Evolutionary conservation across 164 flowering plant species (phyloP).

Genomic region (Houttuynia cordata): DNA sequence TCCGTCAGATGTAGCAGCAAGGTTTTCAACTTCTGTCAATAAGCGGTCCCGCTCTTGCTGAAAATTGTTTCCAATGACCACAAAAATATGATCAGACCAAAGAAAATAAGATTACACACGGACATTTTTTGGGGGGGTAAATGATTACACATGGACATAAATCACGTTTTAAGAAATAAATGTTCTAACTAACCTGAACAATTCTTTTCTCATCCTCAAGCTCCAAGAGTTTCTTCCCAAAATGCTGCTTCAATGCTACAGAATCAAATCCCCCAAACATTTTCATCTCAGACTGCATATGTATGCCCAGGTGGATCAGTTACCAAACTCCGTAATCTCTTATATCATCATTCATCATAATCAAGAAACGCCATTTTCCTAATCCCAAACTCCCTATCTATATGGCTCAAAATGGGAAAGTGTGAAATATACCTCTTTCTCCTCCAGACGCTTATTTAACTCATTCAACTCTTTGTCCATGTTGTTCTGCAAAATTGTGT

Average conservation of each 20-base stretch:
- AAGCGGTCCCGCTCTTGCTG: constrained; percentile 90
- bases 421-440: constrained; percentile 59
- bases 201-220: constrained; percentile 87
- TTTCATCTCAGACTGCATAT: constrained; percentile 91
- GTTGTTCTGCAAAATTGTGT: constrained; percentile 62
- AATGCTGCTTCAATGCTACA: constrained; percentile 88
- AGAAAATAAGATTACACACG: too few relatives aligned
- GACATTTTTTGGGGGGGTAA: too few relatives aligned
- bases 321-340: not conserved
- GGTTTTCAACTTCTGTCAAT: constrained; percentile 77
- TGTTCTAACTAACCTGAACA: constrained; percentile 53
- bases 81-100: too few relatives aligned
- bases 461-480: constrained; percentile 94
- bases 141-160: too few relatives aligned
- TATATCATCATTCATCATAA: too few relatives aligned
- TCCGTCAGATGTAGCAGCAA: constrained; percentile 72
- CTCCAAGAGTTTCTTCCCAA: constrained; percentile 88
- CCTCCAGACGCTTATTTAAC: constrained; percentile 72
- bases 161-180: not conserved
- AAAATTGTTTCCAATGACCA: constrained; percentile 4
- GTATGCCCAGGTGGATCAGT: not conserved
- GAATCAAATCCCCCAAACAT: constrained; percentile 64
- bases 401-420: too few relatives aligned
- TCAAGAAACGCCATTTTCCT: too few relatives aligned
- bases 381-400: too few relatives aligned